Base-by-base conservation (phyloP, 352 stramenopile species). In the Phytophthora pseudosyringae region DNA sequence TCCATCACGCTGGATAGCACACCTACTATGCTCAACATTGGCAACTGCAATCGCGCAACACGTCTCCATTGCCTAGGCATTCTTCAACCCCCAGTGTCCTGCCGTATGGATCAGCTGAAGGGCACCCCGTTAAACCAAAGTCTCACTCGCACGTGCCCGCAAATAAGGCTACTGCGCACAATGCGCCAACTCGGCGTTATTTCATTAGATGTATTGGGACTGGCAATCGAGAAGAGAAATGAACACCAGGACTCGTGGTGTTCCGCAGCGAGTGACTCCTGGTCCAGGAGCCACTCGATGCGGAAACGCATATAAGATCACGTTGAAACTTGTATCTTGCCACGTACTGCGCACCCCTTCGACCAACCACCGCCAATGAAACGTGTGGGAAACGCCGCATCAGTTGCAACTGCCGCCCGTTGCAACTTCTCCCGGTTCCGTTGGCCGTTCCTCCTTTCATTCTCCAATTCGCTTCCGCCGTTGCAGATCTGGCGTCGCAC, bases 381-480 rank as follows among this genome's bases (percentile, higher is more conserved):
- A 73, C 18, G 64, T 31, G 16, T 49, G 50, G 57, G 63, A 71
- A 55, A 46, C 47, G 47, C 10, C 63, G 56, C 50, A 25, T 65
- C 52, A 43, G 35, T 44, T 59, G 44, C 43, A 71, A 52, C 56
- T 55, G 40, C 46, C 46, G 26, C 26, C 45, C 15, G 53, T 66
- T 60, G 33, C 33, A 21, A 21, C 21, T 21, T 1, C 13, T 29
- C 25, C 16, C 13, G 6, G 21, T 21, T 21, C 21, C 21, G 21
- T 21, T 21, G 21, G 21, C 21, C 21, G 21, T 21, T 21, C 21
- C 21, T 41, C 11, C 5, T 35, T 25, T 69, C 61, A 74, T 67
- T 74, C 38, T 38, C 39, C 26, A 75, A 72, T 69, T 61, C 48
- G 46, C 62, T 53, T 54, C 49, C 48, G 57, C 46, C 40, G 53